Evolutionary conservation across 2,329 filamentous ascomycete genomes (phyloP).

Genomic region (Xylariaceae sp.): DNA sequence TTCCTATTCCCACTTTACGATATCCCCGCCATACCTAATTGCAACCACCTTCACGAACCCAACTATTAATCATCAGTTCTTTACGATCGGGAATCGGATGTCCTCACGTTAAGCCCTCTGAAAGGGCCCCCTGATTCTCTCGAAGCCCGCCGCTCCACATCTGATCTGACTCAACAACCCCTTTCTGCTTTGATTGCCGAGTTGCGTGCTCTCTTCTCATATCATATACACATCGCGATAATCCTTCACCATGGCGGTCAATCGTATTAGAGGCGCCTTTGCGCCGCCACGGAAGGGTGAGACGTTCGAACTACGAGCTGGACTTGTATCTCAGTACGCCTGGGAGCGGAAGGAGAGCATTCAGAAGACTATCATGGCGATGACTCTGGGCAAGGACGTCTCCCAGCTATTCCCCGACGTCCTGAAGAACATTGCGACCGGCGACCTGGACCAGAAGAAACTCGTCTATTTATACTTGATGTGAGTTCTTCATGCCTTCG

Average conservation of each 20-base stretch:
- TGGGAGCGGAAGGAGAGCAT: conserved; percentile 99
- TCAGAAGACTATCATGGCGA: conserved; percentile 99
- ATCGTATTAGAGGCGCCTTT: conserved; percentile 91
- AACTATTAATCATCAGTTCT: not conserved
- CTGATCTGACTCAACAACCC: conserved; percentile 1
- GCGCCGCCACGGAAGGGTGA: conserved; percentile 92
- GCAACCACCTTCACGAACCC: not conserved
- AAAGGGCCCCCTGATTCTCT: conserved; percentile 23
- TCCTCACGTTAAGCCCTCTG: conserved; percentile 25
- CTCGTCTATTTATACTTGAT: conserved; percentile 97
- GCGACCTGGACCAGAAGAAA: conserved; percentile 97
- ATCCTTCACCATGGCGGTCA: conserved; percentile 72
- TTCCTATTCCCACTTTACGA: not conserved
- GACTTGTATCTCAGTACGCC: conserved; percentile 96
- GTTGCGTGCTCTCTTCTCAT: not conserved
- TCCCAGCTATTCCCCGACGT: conserved; percentile 96
- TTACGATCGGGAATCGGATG: conserved; percentile 18
- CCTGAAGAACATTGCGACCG: conserved; percentile 95
- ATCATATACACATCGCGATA: conserved; percentile 8
- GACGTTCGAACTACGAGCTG: conserved; percentile 93
- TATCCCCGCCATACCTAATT: not conserved
- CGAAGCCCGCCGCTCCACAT: conserved; percentile 15
- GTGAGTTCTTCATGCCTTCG: conserved; percentile 45
- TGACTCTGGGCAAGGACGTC: conserved; percentile 98
- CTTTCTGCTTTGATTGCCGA: not conserved